A percentile compares a stretch with the other conserved stretches of the same genome.
Evolutionary conservation across 257 asterid species (phyloP).

Genomic region (Nyctanthes arbortristis): DNA sequence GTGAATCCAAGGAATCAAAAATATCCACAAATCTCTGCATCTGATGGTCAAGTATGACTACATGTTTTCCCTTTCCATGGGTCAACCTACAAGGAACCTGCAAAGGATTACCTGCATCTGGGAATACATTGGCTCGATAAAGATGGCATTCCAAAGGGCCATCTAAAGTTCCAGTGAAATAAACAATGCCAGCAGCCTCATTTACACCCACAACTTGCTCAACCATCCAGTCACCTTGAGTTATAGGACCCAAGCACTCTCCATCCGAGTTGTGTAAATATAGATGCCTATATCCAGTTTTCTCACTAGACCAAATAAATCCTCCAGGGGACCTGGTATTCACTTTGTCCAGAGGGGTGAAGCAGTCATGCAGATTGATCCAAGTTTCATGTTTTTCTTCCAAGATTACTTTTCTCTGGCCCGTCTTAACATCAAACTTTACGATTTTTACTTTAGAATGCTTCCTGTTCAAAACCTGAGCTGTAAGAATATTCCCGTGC

Average conservation of each 20-base stretch:
- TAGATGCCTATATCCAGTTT: slow-evolving; percentile 81
- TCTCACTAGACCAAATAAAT: slow-evolving; percentile 93
- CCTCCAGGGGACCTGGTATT: slow-evolving; percentile 56
- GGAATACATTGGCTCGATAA: slow-evolving; percentile 57
- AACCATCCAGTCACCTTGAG: slow-evolving; percentile 92
- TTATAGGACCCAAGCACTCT: slow-evolving; percentile 73
- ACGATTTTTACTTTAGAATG: slow-evolving; percentile 76
- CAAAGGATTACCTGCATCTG: slow-evolving; percentile 33
- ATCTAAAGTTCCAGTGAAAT: slow-evolving; percentile 77
- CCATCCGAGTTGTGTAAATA: slow-evolving; percentile 72
- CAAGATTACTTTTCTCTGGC: slow-evolving; percentile 59
- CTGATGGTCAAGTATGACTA: slow-evolving; percentile 85
- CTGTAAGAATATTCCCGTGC: slow-evolving; percentile 77
- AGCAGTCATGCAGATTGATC: slow-evolving; percentile 89
- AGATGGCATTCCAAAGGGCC: slow-evolving; percentile 88
- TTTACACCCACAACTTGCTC: slow-evolving; percentile 89
- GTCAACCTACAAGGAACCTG: slow-evolving; percentile 67
- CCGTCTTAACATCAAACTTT: slow-evolving; percentile 76
- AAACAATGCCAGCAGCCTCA: slow-evolving; percentile 70
- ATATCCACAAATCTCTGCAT: slow-evolving; percentile 78
- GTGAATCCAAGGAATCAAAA: slow-evolving; percentile 66
- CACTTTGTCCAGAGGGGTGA: slow-evolving; percentile 70
- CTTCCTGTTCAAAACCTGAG: slow-evolving; percentile 80
- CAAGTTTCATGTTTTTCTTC: slow-evolving; percentile 80
- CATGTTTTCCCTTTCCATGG: slow-evolving; percentile 73